Conservation (phyloP, 768 basidiomycete genomes). For the Mycena kentingensis region DNA sequence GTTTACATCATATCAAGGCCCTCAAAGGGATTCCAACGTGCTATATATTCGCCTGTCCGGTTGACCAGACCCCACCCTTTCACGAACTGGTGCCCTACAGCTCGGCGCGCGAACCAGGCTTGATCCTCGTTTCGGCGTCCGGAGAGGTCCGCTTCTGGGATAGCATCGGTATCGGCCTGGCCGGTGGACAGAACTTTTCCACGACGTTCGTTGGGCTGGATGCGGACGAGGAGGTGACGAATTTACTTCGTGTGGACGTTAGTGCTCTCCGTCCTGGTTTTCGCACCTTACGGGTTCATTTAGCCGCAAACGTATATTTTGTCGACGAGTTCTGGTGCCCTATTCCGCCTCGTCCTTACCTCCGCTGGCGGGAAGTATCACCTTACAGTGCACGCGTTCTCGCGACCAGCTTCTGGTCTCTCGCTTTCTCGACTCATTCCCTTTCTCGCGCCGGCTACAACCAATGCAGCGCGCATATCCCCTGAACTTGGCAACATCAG, state of each 20-base stretch:
- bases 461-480: conserved; percentile 38
- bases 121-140: conserved; percentile 71
- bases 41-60: conserved; percentile 79
- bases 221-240: conserved; percentile 62
- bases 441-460: conserved; percentile 44
- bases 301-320: conserved; percentile 68
- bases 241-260: conserved; percentile 66
- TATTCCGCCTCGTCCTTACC: conserved; percentile 65
- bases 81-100: conserved; percentile 72
- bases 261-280: conserved; percentile 29
- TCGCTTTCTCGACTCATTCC: conserved; percentile 47
- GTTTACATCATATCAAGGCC: conserved; percentile 37
- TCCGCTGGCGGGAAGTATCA: conserved; percentile 72
- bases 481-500: conserved; percentile 63
- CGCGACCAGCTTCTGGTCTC: conserved; percentile 50
- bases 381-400: conserved; percentile 59
- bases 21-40: conserved; percentile 76
- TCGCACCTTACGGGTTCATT: conserved; percentile 6
- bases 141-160: conserved; percentile 89
- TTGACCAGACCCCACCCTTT: conserved; percentile 47
- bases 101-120: conserved; percentile 77
- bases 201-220: conserved; percentile 51
- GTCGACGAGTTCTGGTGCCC: conserved; percentile 65
- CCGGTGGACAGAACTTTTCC: conserved; percentile 71
- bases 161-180: conserved; percentile 79